Evolutionary conservation across 2,329 filamentous ascomycete species (phyloP).

Genomic region (Curvularia sp.): DNA sequence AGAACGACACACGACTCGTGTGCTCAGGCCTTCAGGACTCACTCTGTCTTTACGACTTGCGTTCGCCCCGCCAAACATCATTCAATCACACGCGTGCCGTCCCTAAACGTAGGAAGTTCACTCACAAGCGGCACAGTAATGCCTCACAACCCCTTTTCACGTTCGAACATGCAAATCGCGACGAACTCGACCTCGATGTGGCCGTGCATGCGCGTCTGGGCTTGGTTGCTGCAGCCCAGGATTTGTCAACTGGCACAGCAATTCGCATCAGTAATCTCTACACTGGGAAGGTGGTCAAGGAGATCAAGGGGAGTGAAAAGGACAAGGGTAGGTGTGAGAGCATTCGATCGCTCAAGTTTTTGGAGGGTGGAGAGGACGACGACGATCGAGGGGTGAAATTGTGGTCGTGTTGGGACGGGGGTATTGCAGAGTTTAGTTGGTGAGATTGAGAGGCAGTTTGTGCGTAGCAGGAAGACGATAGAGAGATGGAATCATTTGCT

Average conservation of each 20-base stretch:
- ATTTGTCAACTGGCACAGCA: conserved; percentile 21
- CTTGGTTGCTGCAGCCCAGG: conserved; percentile 44
- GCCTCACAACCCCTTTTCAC: conserved; percentile 39
- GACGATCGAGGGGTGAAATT: conserved; percentile 27
- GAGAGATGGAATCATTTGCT: background rate
- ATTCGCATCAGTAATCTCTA: conserved; percentile 44
- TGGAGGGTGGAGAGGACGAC: conserved; percentile 32
- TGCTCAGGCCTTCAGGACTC: conserved; percentile 38
- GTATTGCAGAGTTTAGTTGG: conserved; percentile 27
- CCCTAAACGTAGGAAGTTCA: conserved; percentile 26
- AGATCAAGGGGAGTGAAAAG: conserved; percentile 18
- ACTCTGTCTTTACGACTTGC: conserved; percentile 44
- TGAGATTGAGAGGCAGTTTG: background rate
- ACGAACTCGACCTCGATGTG: conserved; percentile 37
- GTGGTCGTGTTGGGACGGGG: conserved; percentile 34
- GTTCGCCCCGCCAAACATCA: conserved; percentile 23
- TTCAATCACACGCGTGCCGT: background rate
- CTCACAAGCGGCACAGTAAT: conserved; percentile 3
- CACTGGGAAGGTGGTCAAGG: conserved; percentile 38
- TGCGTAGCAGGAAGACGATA: background rate
- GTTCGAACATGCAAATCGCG: conserved; percentile 37
- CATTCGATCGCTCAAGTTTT: conserved; percentile 39
- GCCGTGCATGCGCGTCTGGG: conserved; percentile 41
- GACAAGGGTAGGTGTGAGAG: background rate
- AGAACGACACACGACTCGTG: conserved; percentile 36